Base-by-base conservation (phyloP, 1,284 basidiomycete genomes). In the Pseudozyma hubeiensis region DNA sequence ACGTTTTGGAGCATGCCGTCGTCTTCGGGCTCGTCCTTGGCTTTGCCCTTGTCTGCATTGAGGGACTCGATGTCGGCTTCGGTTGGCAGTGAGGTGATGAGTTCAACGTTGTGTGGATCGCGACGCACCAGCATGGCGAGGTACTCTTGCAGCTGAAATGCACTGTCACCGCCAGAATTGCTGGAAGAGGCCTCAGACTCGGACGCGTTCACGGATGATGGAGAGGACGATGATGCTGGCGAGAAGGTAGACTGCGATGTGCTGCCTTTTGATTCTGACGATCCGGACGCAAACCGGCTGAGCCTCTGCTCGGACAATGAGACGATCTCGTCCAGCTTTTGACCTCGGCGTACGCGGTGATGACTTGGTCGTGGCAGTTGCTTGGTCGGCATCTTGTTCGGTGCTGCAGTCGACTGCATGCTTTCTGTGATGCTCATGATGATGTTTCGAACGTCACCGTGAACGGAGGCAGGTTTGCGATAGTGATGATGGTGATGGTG, bases 81-180 rank as follows among this genome's bases (percentile, higher is more conserved):
- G 24, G 62, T 62, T 1, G 82, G 82, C 3, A 94, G 85, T 31
- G 90, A 87, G 0, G 95, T 90, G 57, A 98, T 92, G 7, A 88
- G 85, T 39, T 92, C 89, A 31, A 97, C 91, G 82, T 96, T 91
- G 85, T 96, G 93, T 0, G 94, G 92, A 85, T 96, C 90, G 39
- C 89, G 87, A 9, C 91, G 89, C 67, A 97, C 92, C 70, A 95
- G 89, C 39, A 93, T 87, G 0, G 93, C 91, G 53, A 99, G 92
- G 85, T 95, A 97, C 83, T 98, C 94, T 81, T 97, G 94, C 3
- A 97, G 88, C 84, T 96, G 93, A 84, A 97, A 97, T 0, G 94
- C 92, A 77, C 92, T 94, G 85, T 96, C 91, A 5, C 59, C 62
- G 31, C 41, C 57, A 19, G 59, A 48, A 9, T 43, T 11, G 41